A percentile compares a stretch with the other conserved stretches of the same genome.
Evolutionary conservation across 1,284 basidiomycete genomes (phyloP).

Genomic region (Porphyrellus sp.): DNA sequence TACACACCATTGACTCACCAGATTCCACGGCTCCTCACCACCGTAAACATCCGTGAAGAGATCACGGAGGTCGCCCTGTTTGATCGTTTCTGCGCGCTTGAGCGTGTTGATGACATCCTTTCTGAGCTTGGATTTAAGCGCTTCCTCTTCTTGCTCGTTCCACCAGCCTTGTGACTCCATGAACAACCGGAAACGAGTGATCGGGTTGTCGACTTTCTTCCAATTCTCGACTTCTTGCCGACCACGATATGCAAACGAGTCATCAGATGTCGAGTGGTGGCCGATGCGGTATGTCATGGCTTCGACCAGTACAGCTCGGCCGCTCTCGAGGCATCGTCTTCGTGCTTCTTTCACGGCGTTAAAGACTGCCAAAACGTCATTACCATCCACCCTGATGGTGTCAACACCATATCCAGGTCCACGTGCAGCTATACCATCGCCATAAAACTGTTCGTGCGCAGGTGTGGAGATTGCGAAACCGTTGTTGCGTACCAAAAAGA

Average conservation of each 20-base stretch:
- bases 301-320: conserved; percentile 85
- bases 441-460: conserved; percentile 83
- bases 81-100: conserved; percentile 71
- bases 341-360: conserved; percentile 80
- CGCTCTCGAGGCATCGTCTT: conserved; percentile 70
- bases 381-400: conserved; percentile 90
- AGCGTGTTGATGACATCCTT: conserved; percentile 77
- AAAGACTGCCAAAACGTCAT: conserved; percentile 87
- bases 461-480: conserved; percentile 96
- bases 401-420: conserved; percentile 94
- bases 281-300: conserved; percentile 92
- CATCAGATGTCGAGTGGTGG: conserved; percentile 95
- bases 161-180: conserved; percentile 87
- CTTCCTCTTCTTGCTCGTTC: conserved; percentile 73
- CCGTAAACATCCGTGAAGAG: conserved; percentile 89
- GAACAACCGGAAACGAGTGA: conserved; percentile 80
- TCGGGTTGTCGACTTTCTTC: conserved; percentile 86
- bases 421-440: conserved; percentile 90
- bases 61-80: conserved; percentile 68
- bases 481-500: conserved; percentile 81
- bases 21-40: conserved; percentile 80
- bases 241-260: conserved; percentile 87
- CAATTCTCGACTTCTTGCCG: conserved; percentile 84
- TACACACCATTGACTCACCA: conserved; percentile 51
- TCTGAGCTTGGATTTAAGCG: conserved; percentile 66